These are phyloP conservation scores for Cyclospora cayetanensis DNA, from an alignment of 169 alveolate species.

Conservation along the genomic window DNA sequence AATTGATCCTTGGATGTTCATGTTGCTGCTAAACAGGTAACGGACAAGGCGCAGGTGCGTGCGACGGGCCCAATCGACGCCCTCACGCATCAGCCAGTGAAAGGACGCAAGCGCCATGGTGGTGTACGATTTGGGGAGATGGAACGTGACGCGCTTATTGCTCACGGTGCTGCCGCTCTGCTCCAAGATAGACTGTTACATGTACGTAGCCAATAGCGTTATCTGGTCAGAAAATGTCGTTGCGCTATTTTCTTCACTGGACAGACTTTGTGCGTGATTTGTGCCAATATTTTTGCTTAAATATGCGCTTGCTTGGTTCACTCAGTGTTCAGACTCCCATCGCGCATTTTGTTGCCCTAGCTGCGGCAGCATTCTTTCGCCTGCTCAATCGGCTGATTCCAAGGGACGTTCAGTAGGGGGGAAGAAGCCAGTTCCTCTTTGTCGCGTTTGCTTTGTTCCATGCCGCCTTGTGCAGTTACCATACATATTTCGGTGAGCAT, in stretches of 20 bases:
- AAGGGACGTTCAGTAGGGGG: constrained; percentile 72
- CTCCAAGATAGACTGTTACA: constrained; percentile 97
- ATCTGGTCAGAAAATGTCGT: too few relatives aligned
- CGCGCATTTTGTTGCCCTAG: constrained; percentile 97
- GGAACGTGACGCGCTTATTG: constrained; percentile 99
- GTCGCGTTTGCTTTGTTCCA: constrained; percentile 73
- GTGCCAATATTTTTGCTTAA: not conserved
- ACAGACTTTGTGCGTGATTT: not conserved
- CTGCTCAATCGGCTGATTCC: constrained; percentile 32
- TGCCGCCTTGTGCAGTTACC: constrained; percentile 74
- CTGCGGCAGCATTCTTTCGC: constrained; percentile 95
- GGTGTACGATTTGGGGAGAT: constrained; percentile 99
- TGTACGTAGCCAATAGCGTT: constrained; percentile 8
- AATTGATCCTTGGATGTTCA: constrained; percentile 93
- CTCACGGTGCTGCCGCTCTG: constrained; percentile 98
- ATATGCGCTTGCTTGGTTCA: not conserved
- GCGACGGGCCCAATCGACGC: constrained; percentile 99
- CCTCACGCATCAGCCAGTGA: constrained; percentile 98
- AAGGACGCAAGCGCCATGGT: constrained; percentile 99
- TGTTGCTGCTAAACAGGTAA: constrained; percentile 56
- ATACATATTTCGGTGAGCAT: constrained; percentile 73
- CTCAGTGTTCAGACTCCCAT: constrained; percentile 96
- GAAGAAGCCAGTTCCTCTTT: constrained; percentile 69
- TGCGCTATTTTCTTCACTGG: too few relatives aligned
- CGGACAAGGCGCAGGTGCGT: constrained; percentile 95